These are phyloP conservation scores for Spinellus fusiger DNA, from an alignment of 192 early-diverging fungal genomes.

Conservation along the genomic window DNA sequence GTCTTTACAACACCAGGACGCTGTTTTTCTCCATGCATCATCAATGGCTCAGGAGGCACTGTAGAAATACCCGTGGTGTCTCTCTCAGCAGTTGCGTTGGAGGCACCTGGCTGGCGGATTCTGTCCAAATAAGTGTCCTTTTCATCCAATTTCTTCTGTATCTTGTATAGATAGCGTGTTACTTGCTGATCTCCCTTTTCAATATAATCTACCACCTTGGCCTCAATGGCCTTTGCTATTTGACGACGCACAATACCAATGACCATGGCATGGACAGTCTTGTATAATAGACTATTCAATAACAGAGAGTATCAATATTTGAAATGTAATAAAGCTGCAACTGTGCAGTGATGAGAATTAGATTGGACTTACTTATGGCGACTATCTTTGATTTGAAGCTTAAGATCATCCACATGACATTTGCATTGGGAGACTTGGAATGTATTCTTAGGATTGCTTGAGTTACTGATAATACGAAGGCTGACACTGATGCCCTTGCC, in stretches of 20 bases:
- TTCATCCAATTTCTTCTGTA: not conserved
- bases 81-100: not conserved
- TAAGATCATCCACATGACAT: slow-evolving; percentile 18
- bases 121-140: not conserved
- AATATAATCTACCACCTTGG: slow-evolving; percentile 25
- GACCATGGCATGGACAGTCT: slow-evolving; percentile 29
- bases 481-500: slow-evolving; percentile 17
- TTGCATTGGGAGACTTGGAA: slow-evolving; percentile 28
- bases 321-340: not conserved
- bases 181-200: slow-evolving; percentile 19
- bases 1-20: slow-evolving; percentile 12
- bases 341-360: too few relatives aligned
- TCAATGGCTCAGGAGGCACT: not conserved
- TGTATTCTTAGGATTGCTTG: slow-evolving; percentile 18
- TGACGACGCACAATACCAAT: slow-evolving; percentile 31
- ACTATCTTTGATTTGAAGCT: slow-evolving; percentile 3
- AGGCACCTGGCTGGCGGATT: not conserved
- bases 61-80: not conserved
- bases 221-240: slow-evolving; percentile 28
- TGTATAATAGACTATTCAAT: slow-evolving; percentile 9
- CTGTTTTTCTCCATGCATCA: not conserved
- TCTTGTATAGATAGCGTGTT: not conserved
- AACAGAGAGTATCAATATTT: not conserved
- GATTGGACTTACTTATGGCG: not conserved
- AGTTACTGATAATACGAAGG: slow-evolving; percentile 21